phyloP scores from a whole-genome alignment of 352 stramenopile species.

The Peronospora destructor region DNA sequence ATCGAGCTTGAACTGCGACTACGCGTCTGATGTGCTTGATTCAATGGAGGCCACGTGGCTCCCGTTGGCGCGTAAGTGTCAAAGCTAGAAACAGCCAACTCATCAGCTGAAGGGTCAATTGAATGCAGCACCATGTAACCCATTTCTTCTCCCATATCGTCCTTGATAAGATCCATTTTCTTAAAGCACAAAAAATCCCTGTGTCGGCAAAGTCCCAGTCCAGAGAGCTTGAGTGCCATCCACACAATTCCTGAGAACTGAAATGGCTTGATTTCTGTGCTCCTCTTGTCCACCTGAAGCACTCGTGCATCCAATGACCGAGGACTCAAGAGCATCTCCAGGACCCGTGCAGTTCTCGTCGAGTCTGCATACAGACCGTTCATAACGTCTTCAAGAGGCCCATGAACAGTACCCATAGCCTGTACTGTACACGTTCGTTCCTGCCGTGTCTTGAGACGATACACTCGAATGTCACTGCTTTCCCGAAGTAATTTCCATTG shows the following conservation, averaged over 20 bases:
- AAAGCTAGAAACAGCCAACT: constrained; percentile 15
- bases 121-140: constrained; percentile 67
- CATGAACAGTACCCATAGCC: constrained; percentile 53
- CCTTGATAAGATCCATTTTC: constrained; percentile 58
- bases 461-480: constrained; percentile 55
- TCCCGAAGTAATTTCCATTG: constrained; percentile 69
- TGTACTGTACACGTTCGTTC: constrained; percentile 46
- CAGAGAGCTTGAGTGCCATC: constrained; percentile 49
- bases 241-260: constrained; percentile 73
- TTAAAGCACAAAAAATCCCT: constrained; percentile 75
- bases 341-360: constrained; percentile 52
- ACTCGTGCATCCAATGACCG: constrained; percentile 51
- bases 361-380: constrained; percentile 73
- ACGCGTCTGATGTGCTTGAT: constrained; percentile 5
- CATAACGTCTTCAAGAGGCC: constrained; percentile 61
- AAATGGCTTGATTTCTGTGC: constrained; percentile 48
- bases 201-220: constrained; percentile 51
- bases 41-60: constrained; percentile 25
- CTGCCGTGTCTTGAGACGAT: constrained; percentile 36
- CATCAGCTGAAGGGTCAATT: constrained; percentile 42
- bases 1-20: constrained; percentile 17
- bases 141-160: constrained; percentile 57
- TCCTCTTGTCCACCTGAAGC: constrained; percentile 61
- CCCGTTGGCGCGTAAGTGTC: constrained; percentile 13
- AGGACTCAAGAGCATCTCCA: constrained; percentile 54